These are phyloP conservation scores for Medicago ruthenica DNA, from an alignment of 306 rosid species.

Conservation along the genomic window DNA sequence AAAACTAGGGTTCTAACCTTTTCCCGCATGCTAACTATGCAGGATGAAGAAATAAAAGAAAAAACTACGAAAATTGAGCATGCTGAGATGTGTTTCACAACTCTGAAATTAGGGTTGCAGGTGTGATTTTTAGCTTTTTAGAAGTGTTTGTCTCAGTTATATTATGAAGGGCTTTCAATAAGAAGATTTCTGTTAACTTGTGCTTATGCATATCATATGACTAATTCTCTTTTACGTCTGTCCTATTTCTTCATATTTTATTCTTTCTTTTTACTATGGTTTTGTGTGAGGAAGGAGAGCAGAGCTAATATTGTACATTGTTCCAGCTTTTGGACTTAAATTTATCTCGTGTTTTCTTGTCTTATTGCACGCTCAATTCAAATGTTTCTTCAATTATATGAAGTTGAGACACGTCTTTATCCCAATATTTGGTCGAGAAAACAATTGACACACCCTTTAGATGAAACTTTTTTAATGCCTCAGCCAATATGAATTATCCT, in stretches of 20 bases:
- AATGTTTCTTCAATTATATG: slow-evolving; percentile 11
- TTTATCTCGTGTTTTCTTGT: slow-evolving; percentile 13
- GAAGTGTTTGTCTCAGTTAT: slow-evolving; percentile 11
- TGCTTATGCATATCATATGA: slow-evolving; percentile 9
- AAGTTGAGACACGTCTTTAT: neutral
- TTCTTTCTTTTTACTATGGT: slow-evolving; percentile 10
- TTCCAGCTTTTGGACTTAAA: neutral
- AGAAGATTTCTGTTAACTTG: slow-evolving; percentile 16
- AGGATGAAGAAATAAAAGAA: slow-evolving; percentile 86
- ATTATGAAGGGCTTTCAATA: slow-evolving; percentile 14
- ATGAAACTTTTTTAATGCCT: neutral
- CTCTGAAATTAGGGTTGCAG: slow-evolving; percentile 77
- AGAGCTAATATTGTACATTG: neutral
- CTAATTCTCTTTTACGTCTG: neutral
- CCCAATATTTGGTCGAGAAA: neutral
- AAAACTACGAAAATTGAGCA: slow-evolving; percentile 68
- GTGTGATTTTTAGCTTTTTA: slow-evolving; percentile 53
- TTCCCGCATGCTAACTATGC: slow-evolving; percentile 47
- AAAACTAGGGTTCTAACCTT: slow-evolving; percentile 27
- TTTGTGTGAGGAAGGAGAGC: slow-evolving; percentile 14
- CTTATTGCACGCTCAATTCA: slow-evolving; percentile 1
- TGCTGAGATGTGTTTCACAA: slow-evolving; percentile 83
- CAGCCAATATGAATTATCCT: slow-evolving; percentile 1
- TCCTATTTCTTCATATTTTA: slow-evolving; percentile 22
- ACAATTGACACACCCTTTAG: slow-evolving; percentile 20